Evolutionary conservation across 176 grass and related monocot genomes (phyloP).

Genomic region (Alloteropsis semialata): DNA sequence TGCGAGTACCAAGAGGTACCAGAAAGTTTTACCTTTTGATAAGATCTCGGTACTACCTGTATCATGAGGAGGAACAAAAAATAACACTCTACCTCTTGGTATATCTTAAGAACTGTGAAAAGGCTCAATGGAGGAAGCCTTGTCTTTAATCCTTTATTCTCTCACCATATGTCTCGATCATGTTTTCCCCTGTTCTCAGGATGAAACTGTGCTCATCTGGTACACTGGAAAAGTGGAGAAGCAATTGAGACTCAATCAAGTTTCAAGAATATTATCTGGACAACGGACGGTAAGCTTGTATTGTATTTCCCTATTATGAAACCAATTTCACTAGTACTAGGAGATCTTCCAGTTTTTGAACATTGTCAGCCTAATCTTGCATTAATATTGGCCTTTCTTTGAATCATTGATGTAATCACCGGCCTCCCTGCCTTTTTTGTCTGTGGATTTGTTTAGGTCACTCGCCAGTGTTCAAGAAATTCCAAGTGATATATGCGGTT

Average conservation of each 20-base stretch:
- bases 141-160: not conserved
- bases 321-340: constrained; percentile 2
- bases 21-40: not conserved
- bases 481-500: not conserved
- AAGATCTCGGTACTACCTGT: not conserved
- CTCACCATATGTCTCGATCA: not conserved
- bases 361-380: not conserved
- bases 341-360: not conserved
- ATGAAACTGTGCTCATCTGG: constrained; percentile 68
- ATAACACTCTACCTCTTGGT: not conserved
- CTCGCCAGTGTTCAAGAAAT: constrained; percentile 11
- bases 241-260: constrained; percentile 60
- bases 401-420: not conserved
- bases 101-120: not conserved
- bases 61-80: not conserved
- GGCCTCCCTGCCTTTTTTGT: not conserved
- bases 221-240: constrained; percentile 68
- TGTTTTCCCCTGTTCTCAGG: constrained; percentile 37
- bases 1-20: not conserved
- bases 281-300: constrained; percentile 62
- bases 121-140: not conserved
- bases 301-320: not conserved
- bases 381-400: not conserved
- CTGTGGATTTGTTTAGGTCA: not conserved
- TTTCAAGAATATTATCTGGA: constrained; percentile 83